These are phyloP conservation scores for Kalmusia sp. DNA, from an alignment of 2,329 filamentous ascomycete species.

Conservation along the genomic window DNA sequence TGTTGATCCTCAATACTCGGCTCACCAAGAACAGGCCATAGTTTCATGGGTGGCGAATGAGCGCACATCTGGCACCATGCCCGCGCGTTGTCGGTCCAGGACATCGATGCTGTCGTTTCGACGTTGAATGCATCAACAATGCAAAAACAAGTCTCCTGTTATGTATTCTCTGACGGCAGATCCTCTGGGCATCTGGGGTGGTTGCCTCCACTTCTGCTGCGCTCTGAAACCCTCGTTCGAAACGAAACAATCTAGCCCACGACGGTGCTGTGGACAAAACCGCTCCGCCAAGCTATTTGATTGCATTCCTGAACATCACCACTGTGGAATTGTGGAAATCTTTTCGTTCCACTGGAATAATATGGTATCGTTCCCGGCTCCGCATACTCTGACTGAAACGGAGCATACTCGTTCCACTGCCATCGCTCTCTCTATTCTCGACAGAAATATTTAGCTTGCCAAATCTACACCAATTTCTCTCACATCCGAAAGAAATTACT, in stretches of 20 bases:
- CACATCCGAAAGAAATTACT: too few species aligned
- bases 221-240: conserved; percentile 9
- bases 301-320: conserved; percentile 3
- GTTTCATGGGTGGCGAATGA: background rate
- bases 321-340: background rate
- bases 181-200: background rate
- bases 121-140: conserved; percentile 6
- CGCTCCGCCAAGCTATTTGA: background rate
- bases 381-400: conserved; percentile 7
- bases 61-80: background rate
- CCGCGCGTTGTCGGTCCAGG: background rate
- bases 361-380: background rate
- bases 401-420: background rate
- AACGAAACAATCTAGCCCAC: conserved; percentile 12
- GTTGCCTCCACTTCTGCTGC: background rate
- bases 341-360: background rate
- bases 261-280: background rate
- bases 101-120: background rate
- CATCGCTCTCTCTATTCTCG: background rate
- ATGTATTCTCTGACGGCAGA: conserved; percentile 4
- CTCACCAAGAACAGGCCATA: background rate
- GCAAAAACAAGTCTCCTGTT: conserved; percentile 3
- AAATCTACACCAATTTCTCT: background rate
- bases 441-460: background rate
- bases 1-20: background rate